Percentiles rank a stretch among this genome's conserved stretches.
Conservation (phyloP, 129 eudicot genomes). For the Logfia minima region DNA sequence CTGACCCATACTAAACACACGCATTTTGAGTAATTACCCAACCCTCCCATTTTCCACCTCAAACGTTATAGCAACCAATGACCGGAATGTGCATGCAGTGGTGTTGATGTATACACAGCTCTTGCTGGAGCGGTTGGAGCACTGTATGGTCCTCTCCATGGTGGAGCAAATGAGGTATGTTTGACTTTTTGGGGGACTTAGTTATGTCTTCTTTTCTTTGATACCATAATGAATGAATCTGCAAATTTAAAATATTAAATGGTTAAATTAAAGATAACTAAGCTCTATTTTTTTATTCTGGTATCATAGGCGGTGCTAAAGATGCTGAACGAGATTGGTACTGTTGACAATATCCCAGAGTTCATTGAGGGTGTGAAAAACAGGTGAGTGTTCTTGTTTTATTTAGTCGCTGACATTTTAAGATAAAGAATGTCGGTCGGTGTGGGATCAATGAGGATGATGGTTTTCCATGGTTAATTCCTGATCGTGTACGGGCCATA, state of each 20-base stretch:
- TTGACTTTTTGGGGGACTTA: neutral
- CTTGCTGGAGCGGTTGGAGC: constrained; percentile 99
- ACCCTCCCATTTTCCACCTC: neutral
- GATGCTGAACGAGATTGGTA: constrained; percentile 95
- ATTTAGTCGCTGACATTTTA: constrained; percentile 8
- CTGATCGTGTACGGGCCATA: neutral
- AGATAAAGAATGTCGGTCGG: neutral
- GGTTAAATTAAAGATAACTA: constrained; percentile 6
- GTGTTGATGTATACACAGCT: constrained; percentile 96
- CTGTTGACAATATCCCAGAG: constrained; percentile 86
- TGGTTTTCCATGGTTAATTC: neutral
- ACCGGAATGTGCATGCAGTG: constrained; percentile 54
- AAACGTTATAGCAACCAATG: constrained; percentile 5
- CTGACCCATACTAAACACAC: too few relatives aligned
- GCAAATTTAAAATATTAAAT: neutral
- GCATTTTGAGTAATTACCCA: neutral
- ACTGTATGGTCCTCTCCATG: constrained; percentile 97
- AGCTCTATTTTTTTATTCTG: constrained; percentile 10
- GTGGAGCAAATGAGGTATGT: constrained; percentile 98
- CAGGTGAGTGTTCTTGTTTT: constrained; percentile 46
- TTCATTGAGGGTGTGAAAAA: constrained; percentile 97
- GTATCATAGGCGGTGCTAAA: constrained; percentile 80
- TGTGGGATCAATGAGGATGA: constrained; percentile 1
- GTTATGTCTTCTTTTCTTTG: neutral
- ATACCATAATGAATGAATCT: constrained; percentile 15